Percentiles rank a stretch among this genome's conserved stretches.
These are phyloP conservation scores for Saccharomyces jurei DNA, from an alignment of 805 yeast genomes.

Conservation along the genomic window DNA sequence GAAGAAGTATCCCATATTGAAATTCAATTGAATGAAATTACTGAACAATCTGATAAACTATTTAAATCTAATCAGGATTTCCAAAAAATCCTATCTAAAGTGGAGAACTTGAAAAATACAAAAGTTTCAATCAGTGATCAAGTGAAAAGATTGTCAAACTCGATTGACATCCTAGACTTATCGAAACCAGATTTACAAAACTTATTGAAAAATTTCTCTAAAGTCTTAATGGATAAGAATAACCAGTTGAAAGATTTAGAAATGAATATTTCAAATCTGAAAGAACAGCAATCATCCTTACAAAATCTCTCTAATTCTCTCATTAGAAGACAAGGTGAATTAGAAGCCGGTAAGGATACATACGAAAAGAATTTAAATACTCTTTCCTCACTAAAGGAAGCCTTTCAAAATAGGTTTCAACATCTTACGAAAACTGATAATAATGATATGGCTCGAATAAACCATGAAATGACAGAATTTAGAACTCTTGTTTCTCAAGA, in stretches of 20 bases:
- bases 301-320: conserved; percentile 33
- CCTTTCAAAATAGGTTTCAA: neutral
- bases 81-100: conserved; percentile 58
- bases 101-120: conserved; percentile 49
- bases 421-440: neutral
- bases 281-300: conserved; percentile 15
- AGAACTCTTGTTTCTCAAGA: neutral
- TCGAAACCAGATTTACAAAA: conserved; percentile 34
- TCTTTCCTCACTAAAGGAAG: neutral
- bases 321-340: conserved; percentile 48
- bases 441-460: neutral
- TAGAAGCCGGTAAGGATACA: conserved; percentile 37
- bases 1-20: conserved; percentile 44
- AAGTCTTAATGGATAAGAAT: conserved; percentile 24
- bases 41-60: conserved; percentile 51
- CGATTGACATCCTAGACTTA: conserved; percentile 21
- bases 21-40: conserved; percentile 41
- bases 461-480: neutral
- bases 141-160: conserved; percentile 36
- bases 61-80: conserved; percentile 76
- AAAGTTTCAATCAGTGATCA: conserved; percentile 41
- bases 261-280: conserved; percentile 15
- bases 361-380: conserved; percentile 6
- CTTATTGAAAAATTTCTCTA: conserved; percentile 37
- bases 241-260: conserved; percentile 23